phyloP scores from a whole-genome alignment of 441 rosid genomes.

The Capsella rubella region DNA sequence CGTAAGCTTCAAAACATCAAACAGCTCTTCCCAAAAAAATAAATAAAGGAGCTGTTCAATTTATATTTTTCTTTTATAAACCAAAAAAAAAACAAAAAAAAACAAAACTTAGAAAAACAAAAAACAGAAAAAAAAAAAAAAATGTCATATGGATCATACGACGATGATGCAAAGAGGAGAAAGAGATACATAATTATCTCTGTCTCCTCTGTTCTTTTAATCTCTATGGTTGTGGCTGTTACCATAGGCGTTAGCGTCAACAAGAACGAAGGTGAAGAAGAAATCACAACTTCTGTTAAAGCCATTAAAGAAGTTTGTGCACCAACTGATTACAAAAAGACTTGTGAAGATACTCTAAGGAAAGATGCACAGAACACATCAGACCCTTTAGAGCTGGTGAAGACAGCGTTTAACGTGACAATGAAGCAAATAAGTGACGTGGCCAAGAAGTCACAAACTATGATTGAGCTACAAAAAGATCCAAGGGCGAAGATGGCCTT shows the following conservation, averaged over 20 bases:
- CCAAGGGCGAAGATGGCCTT: constrained; percentile 65
- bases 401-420: constrained; percentile 58
- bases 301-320: constrained; percentile 73
- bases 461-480: constrained; percentile 62
- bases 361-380: constrained; percentile 50
- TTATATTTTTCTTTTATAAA: not conserved
- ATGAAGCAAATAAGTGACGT: constrained; percentile 54
- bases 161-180: constrained; percentile 45
- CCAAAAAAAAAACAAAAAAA: not conserved
- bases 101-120: not conserved
- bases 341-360: constrained; percentile 59
- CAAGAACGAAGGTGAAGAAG: not conserved
- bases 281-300: constrained; percentile 54
- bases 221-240: constrained; percentile 63
- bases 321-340: constrained; percentile 59
- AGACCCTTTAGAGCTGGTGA: constrained; percentile 69
- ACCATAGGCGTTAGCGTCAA: constrained; percentile 48
- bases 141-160: constrained; percentile 42
- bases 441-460: constrained; percentile 50
- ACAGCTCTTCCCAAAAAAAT: not conserved
- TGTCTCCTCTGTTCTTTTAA: constrained; percentile 58
- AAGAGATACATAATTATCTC: constrained; percentile 53
- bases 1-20: constrained; percentile 34
- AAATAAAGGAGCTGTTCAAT: constrained; percentile 13
- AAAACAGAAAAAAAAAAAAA: not conserved